Evolutionary conservation across 805 yeast genomes (phyloP).

Genomic region (Candida ponderosae): DNA sequence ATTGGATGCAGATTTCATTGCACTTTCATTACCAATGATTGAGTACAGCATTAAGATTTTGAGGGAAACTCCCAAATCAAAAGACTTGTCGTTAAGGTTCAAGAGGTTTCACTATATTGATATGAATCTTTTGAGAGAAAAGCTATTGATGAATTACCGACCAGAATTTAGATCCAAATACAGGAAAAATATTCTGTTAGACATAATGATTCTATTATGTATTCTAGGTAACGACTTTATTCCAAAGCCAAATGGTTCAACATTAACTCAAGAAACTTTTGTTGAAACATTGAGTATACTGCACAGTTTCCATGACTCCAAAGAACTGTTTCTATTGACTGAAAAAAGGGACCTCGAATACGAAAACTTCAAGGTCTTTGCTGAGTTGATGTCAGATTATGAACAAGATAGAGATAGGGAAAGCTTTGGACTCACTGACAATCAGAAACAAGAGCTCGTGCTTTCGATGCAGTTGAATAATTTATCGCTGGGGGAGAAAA

Average conservation of each 20-base stretch:
- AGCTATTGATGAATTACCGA: neutral
- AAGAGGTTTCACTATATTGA: slow-evolving; percentile 38
- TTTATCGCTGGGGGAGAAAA: slow-evolving; percentile 42
- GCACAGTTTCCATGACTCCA: slow-evolving; percentile 50
- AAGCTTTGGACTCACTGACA: slow-evolving; percentile 27
- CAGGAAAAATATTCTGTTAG: slow-evolving; percentile 42
- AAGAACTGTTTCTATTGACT: slow-evolving; percentile 77
- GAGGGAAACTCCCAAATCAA: slow-evolving; percentile 51
- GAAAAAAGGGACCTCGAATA: too few species aligned
- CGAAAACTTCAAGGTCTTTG: slow-evolving; percentile 54
- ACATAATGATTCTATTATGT: slow-evolving; percentile 76
- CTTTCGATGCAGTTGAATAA: slow-evolving; percentile 4
- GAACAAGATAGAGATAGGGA: slow-evolving; percentile 43
- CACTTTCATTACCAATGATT: slow-evolving; percentile 78
- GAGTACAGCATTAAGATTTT: slow-evolving; percentile 80
- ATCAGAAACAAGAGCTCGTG: too few species aligned
- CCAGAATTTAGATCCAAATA: neutral
- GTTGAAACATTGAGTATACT: slow-evolving; percentile 70
- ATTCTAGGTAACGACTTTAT: slow-evolving; percentile 95
- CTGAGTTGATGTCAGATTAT: slow-evolving; percentile 36
- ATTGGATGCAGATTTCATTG: slow-evolving; percentile 88
- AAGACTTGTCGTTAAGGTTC: slow-evolving; percentile 63
- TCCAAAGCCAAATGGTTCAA: slow-evolving; percentile 84
- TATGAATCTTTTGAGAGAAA: neutral
- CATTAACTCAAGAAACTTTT: slow-evolving; percentile 80